Conservation (phyloP, 2,329 filamentous ascomycete species). For the Calonectria crousiana region DNA sequence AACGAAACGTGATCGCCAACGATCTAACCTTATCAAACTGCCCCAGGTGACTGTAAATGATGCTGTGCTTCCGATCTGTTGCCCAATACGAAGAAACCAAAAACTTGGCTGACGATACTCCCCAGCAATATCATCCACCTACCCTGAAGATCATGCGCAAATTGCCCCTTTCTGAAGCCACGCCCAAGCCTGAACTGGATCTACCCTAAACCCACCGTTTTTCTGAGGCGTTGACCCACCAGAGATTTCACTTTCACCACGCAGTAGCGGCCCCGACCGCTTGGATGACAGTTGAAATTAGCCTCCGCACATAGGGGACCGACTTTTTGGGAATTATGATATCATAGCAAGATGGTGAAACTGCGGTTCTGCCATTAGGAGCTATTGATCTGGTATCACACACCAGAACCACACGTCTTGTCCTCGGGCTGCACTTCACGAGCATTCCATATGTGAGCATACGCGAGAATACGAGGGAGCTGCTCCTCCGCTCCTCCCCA, state of each 20-base stretch:
- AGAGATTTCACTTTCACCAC: conserved; percentile 3
- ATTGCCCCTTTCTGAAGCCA: not conserved
- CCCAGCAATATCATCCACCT: not conserved
- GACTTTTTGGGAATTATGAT: conserved; percentile 9
- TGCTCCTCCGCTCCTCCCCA: not conserved
- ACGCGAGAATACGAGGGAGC: not conserved
- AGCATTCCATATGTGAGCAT: not conserved
- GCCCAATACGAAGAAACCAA: not conserved
- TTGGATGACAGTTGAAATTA: conserved; percentile 14
- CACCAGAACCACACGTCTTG: not conserved
- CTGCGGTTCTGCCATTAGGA: not conserved
- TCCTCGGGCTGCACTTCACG: not conserved
- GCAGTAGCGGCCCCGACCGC: conserved; percentile 18
- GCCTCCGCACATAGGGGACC: not conserved
- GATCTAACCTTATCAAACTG: not conserved
- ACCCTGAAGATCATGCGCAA: conserved; percentile 3
- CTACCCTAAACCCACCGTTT: conserved; percentile 5
- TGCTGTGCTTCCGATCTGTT: not conserved
- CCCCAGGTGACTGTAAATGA: not conserved
- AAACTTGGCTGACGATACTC: not conserved
- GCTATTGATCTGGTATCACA: not conserved
- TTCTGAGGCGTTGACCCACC: conserved; percentile 10
- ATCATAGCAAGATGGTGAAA: not conserved
- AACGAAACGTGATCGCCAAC: not conserved
- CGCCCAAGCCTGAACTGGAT: not conserved